Conservation (phyloP, 2,329 filamentous ascomycete species). For the Laburnicola sp. region DNA sequence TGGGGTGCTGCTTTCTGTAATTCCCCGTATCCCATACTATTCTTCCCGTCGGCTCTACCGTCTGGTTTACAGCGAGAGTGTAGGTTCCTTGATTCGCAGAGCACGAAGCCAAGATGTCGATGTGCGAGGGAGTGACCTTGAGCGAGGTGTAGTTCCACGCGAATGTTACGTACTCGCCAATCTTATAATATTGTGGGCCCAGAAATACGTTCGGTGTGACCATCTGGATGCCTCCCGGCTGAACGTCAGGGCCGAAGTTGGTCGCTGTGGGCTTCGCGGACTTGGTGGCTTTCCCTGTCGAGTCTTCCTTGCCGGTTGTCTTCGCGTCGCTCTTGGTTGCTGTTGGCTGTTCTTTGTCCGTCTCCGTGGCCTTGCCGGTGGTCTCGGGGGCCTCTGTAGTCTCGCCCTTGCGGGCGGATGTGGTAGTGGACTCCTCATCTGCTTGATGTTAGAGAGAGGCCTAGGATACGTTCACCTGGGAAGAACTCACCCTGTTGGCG, state of each 20-base stretch:
- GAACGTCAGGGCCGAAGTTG: conserved; percentile 56
- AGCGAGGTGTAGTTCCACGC: conserved; percentile 71
- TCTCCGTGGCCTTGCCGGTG: conserved; percentile 16
- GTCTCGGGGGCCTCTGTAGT: conserved; percentile 15
- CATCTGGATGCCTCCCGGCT: conserved; percentile 64
- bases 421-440: conserved; percentile 17
- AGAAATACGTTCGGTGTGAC: conserved; percentile 58
- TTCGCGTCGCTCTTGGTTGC: conserved; percentile 16
- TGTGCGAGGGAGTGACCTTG: conserved; percentile 58
- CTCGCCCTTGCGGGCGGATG: conserved; percentile 2
- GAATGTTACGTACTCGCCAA: conserved; percentile 65
- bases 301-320: conserved; percentile 20
- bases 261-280: conserved; percentile 30
- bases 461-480: not conserved
- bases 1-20: conserved; percentile 47
- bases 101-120: conserved; percentile 67
- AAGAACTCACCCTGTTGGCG: conserved; percentile 36
- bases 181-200: conserved; percentile 64
- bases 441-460: not conserved
- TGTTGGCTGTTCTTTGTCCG: conserved; percentile 22
- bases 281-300: conserved; percentile 23
- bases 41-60: conserved; percentile 54
- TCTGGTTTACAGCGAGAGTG: conserved; percentile 64
- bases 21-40: conserved; percentile 64
- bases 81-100: conserved; percentile 62